A percentile compares a stretch with the other conserved stretches of the same genome.
phyloP scores from a whole-genome alignment of 1,139 yeast genomes.

The Zygosaccharomyces sapae region DNA sequence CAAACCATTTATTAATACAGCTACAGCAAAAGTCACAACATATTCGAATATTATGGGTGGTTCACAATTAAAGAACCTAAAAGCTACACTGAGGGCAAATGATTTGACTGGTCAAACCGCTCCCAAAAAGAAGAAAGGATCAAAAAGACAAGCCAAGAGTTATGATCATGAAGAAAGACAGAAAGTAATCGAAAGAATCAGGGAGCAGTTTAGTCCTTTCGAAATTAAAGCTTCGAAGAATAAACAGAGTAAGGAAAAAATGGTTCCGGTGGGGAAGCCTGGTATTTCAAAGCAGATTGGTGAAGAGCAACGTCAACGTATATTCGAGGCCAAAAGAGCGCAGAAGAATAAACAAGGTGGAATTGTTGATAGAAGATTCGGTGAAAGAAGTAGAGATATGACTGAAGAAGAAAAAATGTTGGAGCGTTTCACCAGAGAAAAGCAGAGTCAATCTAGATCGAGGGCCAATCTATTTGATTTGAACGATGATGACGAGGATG shows the following conservation, averaged over 20 bases:
- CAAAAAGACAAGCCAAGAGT: slow-evolving; percentile 56
- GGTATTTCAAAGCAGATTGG: slow-evolving; percentile 70
- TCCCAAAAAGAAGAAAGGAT: slow-evolving; percentile 46
- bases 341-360: slow-evolving; percentile 73
- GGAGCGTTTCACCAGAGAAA: slow-evolving; percentile 87
- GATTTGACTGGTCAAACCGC: slow-evolving; percentile 84
- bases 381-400: slow-evolving; percentile 71
- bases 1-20: not conserved
- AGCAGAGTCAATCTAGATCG: slow-evolving; percentile 52
- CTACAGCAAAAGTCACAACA: not conserved
- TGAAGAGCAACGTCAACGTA: slow-evolving; percentile 65
- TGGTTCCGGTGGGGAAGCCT: slow-evolving; percentile 66
- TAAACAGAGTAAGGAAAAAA: slow-evolving; percentile 56
- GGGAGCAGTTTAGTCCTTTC: slow-evolving; percentile 85
- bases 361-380: slow-evolving; percentile 81
- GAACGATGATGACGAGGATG: slow-evolving; percentile 59
- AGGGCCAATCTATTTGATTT: slow-evolving; percentile 61
- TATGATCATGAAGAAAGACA: slow-evolving; percentile 64
- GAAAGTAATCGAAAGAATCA: slow-evolving; percentile 53
- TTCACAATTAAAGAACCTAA: slow-evolving; percentile 79
- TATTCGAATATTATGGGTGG: slow-evolving; percentile 59
- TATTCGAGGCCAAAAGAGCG: slow-evolving; percentile 60
- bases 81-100: slow-evolving; percentile 67
- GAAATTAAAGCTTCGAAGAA: slow-evolving; percentile 69
- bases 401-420: slow-evolving; percentile 90